phyloP scores from a whole-genome alignment of 1,284 basidiomycete species.

The Rhizopogon parksii region DNA sequence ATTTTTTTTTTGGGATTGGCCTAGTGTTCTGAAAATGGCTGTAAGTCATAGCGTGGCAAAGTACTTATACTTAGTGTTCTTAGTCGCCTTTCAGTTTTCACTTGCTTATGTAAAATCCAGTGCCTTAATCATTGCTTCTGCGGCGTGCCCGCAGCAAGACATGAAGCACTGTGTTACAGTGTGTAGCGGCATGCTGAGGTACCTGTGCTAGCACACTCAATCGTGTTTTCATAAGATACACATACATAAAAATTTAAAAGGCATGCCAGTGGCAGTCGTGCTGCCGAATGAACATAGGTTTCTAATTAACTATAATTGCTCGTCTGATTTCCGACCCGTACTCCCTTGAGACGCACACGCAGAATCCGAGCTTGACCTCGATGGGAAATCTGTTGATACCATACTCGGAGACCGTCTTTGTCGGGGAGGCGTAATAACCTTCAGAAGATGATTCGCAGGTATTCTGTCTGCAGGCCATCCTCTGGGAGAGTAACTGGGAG shows the following conservation, averaged over 20 bases:
- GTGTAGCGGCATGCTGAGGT: background rate
- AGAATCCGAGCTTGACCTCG: background rate
- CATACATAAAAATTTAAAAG: background rate
- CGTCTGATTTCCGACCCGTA: background rate
- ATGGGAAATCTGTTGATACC: background rate
- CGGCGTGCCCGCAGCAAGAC: too few species aligned
- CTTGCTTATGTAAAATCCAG: too few species aligned
- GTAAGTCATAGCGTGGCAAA: too few species aligned
- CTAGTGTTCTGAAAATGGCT: too few species aligned
- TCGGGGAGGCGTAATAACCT: background rate
- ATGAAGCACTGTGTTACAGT: too few species aligned
- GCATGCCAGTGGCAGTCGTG: background rate
- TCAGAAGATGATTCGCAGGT: background rate
- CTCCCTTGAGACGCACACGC: background rate
- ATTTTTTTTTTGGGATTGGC: too few species aligned
- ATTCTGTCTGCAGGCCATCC: background rate
- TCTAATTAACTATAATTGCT: background rate
- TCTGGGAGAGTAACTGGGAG: background rate
- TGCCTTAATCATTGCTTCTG: too few species aligned
- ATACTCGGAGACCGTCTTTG: background rate
- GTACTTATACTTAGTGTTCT: too few species aligned
- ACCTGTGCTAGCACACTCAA: too few species aligned
- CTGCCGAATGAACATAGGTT: background rate
- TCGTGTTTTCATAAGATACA: background rate
- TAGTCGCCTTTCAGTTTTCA: too few species aligned